Evolutionary conservation across 148 eudicot genomes (phyloP), one percentile per base, ranked within the genome.

Genomic region (Cornus florida): DNA sequence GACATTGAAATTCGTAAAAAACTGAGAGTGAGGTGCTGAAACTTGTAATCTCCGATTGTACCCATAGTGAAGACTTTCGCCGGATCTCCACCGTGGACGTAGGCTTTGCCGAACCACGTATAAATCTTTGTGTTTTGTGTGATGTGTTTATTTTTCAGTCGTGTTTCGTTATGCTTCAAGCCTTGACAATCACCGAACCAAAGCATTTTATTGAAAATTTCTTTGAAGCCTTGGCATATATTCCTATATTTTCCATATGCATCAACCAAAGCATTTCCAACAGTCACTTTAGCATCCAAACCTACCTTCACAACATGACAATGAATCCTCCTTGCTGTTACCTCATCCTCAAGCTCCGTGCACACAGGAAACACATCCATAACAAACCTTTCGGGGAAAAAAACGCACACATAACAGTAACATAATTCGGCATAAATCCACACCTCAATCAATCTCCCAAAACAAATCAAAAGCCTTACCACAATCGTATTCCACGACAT

Each of bases 401-500:
- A 28, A 28, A 28, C 1, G 28, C 28, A 28, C 28, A 28, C 28
- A n/a, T n/a, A n/a, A n/a, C 28, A 0, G 77, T 90, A 74, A 84
- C 88, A 75, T 66, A 83, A 84, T 90, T 89, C 0, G 93, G 92
- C 79, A 72, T 17, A 69, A 85, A 66, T 20, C 80, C 75, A 67
- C 84, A 78, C 71, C 77, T 31, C 53, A 72, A 11, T 80, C 83
- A 92, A 91, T 87, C 70, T 82, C 86, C 59, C 46, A 23, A 81
- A 89, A 91, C 73, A 80, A 69, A 14, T 38, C 67, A 65, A 89
- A n/a, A 2, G 90, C 89, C 56, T 86, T 78, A 32, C 46, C 39
- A 93, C 84, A 82, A 86, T 69, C 12, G 90, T 90, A 82, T 91
- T 93, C 97, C 97, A 93, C 3, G 95, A 86, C 56, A 93, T 89